Conservation (phyloP, 495 filamentous ascomycete species). For the Penicillium bovifimosum region DNA sequence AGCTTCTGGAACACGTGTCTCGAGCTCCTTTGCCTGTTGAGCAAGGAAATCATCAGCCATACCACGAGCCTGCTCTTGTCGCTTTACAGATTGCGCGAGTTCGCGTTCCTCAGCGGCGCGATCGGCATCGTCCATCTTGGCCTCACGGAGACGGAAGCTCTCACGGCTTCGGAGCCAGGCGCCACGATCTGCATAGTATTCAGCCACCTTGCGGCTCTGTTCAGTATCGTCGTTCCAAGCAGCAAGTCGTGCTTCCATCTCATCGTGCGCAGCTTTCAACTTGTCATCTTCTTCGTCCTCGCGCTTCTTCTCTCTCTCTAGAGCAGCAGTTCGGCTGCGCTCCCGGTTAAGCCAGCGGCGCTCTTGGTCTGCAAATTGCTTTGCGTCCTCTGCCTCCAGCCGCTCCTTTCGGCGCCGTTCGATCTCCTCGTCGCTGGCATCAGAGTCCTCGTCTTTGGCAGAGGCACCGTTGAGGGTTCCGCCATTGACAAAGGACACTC, state of each 20-base stretch:
- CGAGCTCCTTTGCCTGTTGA: slow-evolving; percentile 79
- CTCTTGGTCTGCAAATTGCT: slow-evolving; percentile 79
- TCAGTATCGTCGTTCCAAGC: slow-evolving; percentile 91
- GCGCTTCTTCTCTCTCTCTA: slow-evolving; percentile 74
- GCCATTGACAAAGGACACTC: slow-evolving; percentile 85
- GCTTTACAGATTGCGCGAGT: slow-evolving; percentile 57
- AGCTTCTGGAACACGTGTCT: slow-evolving; percentile 43
- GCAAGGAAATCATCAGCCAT: slow-evolving; percentile 94
- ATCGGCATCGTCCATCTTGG: slow-evolving; percentile 72
- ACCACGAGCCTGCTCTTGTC: slow-evolving; percentile 72
- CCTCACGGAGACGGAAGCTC: slow-evolving; percentile 64
- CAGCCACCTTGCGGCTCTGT: slow-evolving; percentile 60
- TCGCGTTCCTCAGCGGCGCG: slow-evolving; percentile 73
- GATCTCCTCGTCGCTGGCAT: slow-evolving; percentile 82
- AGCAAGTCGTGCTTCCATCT: slow-evolving; percentile 64
- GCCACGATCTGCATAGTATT: slow-evolving; percentile 82
- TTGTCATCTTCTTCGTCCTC: slow-evolving; percentile 64
- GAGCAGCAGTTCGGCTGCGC: slow-evolving; percentile 70
- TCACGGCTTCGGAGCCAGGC: slow-evolving; percentile 81
- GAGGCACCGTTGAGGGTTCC: slow-evolving; percentile 59
- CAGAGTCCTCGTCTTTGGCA: slow-evolving; percentile 78
- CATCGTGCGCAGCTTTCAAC: slow-evolving; percentile 54
- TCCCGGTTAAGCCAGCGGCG: slow-evolving; percentile 88
- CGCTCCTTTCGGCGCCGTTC: slow-evolving; percentile 67
- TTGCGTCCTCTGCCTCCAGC: slow-evolving; percentile 68